phyloP scores from a whole-genome alignment of 1,284 basidiomycete species.

The Leccinum ambiguum region DNA sequence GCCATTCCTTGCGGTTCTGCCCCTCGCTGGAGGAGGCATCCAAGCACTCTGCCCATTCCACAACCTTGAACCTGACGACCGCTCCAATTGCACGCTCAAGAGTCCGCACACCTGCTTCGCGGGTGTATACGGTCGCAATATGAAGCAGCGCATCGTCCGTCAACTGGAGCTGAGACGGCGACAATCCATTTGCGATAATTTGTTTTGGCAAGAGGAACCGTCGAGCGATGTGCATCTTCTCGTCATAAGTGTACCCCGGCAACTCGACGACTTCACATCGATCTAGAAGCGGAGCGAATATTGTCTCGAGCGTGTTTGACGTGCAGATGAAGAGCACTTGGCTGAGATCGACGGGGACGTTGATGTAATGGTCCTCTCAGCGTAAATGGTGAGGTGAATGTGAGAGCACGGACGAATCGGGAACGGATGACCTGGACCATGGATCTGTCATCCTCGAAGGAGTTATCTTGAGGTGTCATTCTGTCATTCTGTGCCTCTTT shows the following conservation, averaged over 20 bases:
- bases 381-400: too few relatives aligned
- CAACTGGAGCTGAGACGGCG: constrained; percentile 51
- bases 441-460: too few relatives aligned
- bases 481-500: constrained; percentile 62
- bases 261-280: constrained; percentile 73
- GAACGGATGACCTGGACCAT: too few relatives aligned
- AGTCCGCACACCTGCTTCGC: constrained; percentile 90
- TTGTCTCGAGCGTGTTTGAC: constrained; percentile 84
- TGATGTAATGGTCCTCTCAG: constrained; percentile 83
- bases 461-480: too few relatives aligned
- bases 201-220: constrained; percentile 89
- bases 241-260: constrained; percentile 85
- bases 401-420: too few relatives aligned
- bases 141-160: constrained; percentile 55
- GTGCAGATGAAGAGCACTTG: constrained; percentile 91
- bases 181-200: constrained; percentile 67
- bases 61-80: constrained; percentile 84
- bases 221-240: constrained; percentile 87
- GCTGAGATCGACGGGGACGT: constrained; percentile 87
- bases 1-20: constrained; percentile 47
- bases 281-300: constrained; percentile 80
- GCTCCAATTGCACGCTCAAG: constrained; percentile 87
- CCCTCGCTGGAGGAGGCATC: constrained; percentile 40
- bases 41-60: constrained; percentile 80
- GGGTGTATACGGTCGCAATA: constrained; percentile 78